These are phyloP conservation scores for Russula foetens DNA, from an alignment of 768 basidiomycete genomes.

Conservation along the genomic window DNA sequence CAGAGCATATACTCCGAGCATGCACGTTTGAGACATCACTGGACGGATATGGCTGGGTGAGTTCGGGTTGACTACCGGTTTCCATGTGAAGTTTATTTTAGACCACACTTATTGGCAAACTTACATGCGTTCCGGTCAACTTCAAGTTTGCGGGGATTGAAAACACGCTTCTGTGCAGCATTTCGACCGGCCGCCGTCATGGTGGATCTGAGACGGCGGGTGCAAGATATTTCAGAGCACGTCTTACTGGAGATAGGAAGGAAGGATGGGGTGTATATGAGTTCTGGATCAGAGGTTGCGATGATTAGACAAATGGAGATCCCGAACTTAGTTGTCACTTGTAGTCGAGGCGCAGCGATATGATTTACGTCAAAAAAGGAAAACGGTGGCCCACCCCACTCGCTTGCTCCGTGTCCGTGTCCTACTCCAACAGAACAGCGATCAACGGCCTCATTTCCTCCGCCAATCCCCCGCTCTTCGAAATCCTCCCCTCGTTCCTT, in stretches of 20 bases:
- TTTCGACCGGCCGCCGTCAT: background rate
- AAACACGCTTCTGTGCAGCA: slow-evolving; percentile 1
- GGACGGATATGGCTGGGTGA: slow-evolving; percentile 30
- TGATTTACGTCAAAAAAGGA: slow-evolving; percentile 1
- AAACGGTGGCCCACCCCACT: too few species aligned
- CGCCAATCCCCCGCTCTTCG: background rate
- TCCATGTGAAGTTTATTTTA: background rate
- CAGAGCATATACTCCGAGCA: slow-evolving; percentile 26
- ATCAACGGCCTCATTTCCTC: background rate
- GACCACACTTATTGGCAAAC: background rate
- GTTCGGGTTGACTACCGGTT: background rate
- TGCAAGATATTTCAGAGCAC: slow-evolving; percentile 27
- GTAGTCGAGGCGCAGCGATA: background rate
- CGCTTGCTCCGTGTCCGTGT: too few species aligned
- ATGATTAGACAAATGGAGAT: slow-evolving; percentile 11
- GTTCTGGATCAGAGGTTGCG: slow-evolving; percentile 31
- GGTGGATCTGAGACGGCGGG: background rate
- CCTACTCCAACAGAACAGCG: too few species aligned
- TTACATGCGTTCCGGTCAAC: background rate
- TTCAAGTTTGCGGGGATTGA: background rate
- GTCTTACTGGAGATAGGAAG: slow-evolving; percentile 24
- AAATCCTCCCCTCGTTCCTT: background rate
- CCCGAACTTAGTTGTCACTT: too few species aligned
- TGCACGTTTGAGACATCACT: slow-evolving; percentile 27
- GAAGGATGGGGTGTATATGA: slow-evolving; percentile 34